Evolutionary conservation across 2,329 filamentous ascomycete genomes (phyloP).

Genomic region (Orbilia brochopaga): DNA sequence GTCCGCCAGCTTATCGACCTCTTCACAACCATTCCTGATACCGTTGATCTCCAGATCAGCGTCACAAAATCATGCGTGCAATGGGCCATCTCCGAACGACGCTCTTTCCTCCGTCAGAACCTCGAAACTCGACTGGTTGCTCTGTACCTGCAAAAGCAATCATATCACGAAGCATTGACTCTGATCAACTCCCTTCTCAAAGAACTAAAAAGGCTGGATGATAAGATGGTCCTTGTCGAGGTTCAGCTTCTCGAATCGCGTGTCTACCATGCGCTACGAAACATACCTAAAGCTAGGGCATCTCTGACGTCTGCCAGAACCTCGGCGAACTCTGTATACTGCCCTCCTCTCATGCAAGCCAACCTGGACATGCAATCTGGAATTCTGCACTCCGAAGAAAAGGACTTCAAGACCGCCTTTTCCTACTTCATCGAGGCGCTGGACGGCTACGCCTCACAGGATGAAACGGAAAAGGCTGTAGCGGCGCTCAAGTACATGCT

Average conservation of each 20-base stretch:
- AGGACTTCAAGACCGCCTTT: constrained; percentile 98
- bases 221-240: constrained; percentile 97
- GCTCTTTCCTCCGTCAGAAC: constrained; percentile 95
- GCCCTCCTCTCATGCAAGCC: constrained; percentile 90
- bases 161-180: constrained; percentile 94
- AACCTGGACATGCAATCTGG: constrained; percentile 99
- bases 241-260: constrained; percentile 96
- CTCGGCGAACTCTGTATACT: constrained; percentile 95
- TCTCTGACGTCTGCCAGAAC: constrained; percentile 93
- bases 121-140: constrained; percentile 93
- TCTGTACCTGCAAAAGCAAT: constrained; percentile 95
- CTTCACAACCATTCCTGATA: constrained; percentile 91
- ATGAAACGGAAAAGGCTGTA: constrained; percentile 88
- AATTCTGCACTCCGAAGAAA: constrained; percentile 97
- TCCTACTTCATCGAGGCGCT: constrained; percentile 99
- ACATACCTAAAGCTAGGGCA: constrained; percentile 92
- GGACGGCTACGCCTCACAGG: constrained; percentile 93
- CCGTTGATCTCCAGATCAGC: constrained; percentile 88
- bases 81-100: constrained; percentile 93
- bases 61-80: constrained; percentile 99
- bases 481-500: constrained; percentile 99
- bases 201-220: constrained; percentile 96
- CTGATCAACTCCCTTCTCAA: constrained; percentile 95
- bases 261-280: constrained; percentile 96
- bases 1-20: constrained; percentile 96